phyloP scores from a whole-genome alignment of 169 alveolate genomes.

The Cryptosporidium ryanae region DNA sequence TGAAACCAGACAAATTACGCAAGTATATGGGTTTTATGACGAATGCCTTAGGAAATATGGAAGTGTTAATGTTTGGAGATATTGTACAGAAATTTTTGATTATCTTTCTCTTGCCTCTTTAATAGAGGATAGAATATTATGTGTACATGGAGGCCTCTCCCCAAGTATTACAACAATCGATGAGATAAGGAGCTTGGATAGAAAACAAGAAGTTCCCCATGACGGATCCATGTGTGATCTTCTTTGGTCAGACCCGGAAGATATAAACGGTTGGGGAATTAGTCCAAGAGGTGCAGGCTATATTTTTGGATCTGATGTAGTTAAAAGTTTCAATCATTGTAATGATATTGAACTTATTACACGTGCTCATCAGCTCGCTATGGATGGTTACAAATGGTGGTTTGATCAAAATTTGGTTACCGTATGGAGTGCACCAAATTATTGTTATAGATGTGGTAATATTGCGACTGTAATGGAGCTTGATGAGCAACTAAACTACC shows the following conservation, averaged over 20 bases:
- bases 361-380: conserved; percentile 99
- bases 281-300: conserved; percentile 99
- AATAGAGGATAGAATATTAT: conserved; percentile 94
- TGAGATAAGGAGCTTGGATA: conserved; percentile 93
- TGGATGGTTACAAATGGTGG: conserved; percentile 99
- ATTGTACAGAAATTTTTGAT: conserved; percentile 98
- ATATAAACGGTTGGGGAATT: conserved; percentile 97
- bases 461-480: conserved; percentile 91
- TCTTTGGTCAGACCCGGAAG: conserved; percentile 99
- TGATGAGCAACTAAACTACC: conserved; percentile 88
- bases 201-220: conserved; percentile 99
- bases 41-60: conserved; percentile 99
- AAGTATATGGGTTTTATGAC: conserved; percentile 99
- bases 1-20: conserved; percentile 97
- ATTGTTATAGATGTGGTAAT: conserved; percentile 94
- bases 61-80: conserved; percentile 97
- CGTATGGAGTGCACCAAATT: conserved; percentile 98
- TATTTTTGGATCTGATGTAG: conserved; percentile 98
- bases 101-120: conserved; percentile 96
- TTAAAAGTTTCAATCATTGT: conserved; percentile 92
- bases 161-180: conserved; percentile 94
- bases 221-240: conserved; percentile 99
- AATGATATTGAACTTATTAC: conserved; percentile 96
- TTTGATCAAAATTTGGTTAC: conserved; percentile 84
- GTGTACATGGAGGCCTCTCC: conserved; percentile 99